phyloP scores from a whole-genome alignment of 1,284 basidiomycete species.

The Heterobasidion parviporum region DNA sequence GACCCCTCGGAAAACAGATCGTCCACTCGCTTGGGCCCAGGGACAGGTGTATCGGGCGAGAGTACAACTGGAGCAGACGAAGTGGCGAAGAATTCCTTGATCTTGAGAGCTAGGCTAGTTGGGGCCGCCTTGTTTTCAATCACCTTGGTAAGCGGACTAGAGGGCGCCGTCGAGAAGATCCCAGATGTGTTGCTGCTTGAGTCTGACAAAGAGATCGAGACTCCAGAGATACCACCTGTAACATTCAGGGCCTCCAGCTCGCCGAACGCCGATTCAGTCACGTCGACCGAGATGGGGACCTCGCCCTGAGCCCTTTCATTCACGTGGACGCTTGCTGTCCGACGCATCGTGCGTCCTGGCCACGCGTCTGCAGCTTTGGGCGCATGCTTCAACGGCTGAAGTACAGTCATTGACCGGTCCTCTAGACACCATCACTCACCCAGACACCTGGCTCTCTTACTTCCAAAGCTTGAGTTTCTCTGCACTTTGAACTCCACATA shows the following conservation, averaged over 20 bases:
- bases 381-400: neutral
- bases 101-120: neutral
- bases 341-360: neutral
- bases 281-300: neutral
- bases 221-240: neutral
- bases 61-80: neutral
- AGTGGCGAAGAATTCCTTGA: neutral
- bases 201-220: neutral
- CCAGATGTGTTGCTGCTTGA: neutral
- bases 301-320: neutral
- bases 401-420: too few species aligned
- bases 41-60: neutral
- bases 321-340: too few species aligned
- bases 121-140: neutral
- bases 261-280: neutral
- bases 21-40: neutral
- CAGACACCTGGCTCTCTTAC: too few species aligned
- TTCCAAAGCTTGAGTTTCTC: too few species aligned
- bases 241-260: neutral
- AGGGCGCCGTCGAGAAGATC: neutral
- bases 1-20: neutral
- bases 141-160: neutral
- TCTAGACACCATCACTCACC: too few species aligned
- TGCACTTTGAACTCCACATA: too few species aligned
- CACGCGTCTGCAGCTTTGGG: neutral